A percentile compares a stretch with the other conserved stretches of the same genome.
Conservation (phyloP, 2,329 filamentous ascomycete species). For the Laburnicola sp. region DNA sequence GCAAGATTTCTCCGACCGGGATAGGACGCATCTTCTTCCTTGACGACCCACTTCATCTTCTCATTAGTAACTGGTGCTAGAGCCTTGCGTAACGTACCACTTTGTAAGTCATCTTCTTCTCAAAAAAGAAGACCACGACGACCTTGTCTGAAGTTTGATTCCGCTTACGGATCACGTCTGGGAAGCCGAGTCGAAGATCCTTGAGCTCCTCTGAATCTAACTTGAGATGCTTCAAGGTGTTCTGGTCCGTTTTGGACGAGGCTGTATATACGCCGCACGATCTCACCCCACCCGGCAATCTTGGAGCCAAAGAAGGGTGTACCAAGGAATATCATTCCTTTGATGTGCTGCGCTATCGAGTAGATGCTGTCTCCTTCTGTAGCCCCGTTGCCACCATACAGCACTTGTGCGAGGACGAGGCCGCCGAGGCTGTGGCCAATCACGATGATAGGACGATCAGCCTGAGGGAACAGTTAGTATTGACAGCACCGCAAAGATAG, state of each 20-base stretch:
- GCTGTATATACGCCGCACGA: slow-evolving; percentile 7
- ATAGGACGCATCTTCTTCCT: slow-evolving; percentile 14
- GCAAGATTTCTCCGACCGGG: slow-evolving; percentile 12
- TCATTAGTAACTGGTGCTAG: slow-evolving; percentile 5
- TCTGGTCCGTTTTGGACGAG: slow-evolving; percentile 9
- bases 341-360: slow-evolving; percentile 7
- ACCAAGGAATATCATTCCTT: slow-evolving; percentile 10
- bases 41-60: slow-evolving; percentile 9
- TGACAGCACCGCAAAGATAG: slow-evolving; percentile 4
- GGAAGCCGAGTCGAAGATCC: slow-evolving; percentile 12
- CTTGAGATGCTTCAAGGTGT: slow-evolving; percentile 10
- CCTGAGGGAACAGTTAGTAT: slow-evolving; percentile 8
- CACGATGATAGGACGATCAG: slow-evolving; percentile 12
- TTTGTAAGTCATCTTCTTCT: slow-evolving; percentile 13
- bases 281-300: slow-evolving; percentile 8
- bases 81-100: slow-evolving; percentile 8
- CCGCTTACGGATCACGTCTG: slow-evolving; percentile 11
- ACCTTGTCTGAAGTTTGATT: slow-evolving; percentile 11
- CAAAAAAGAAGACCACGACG: slow-evolving; percentile 13
- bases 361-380: slow-evolving; percentile 11
- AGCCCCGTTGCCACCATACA: slow-evolving; percentile 10
- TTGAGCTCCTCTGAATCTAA: slow-evolving; percentile 13
- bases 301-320: slow-evolving; percentile 11
- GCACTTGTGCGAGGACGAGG: slow-evolving; percentile 13
- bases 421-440: slow-evolving; percentile 13